Evolutionary conservation across 2,329 filamentous ascomycete species (phyloP).

Genomic region (Emmonsia crescens): DNA sequence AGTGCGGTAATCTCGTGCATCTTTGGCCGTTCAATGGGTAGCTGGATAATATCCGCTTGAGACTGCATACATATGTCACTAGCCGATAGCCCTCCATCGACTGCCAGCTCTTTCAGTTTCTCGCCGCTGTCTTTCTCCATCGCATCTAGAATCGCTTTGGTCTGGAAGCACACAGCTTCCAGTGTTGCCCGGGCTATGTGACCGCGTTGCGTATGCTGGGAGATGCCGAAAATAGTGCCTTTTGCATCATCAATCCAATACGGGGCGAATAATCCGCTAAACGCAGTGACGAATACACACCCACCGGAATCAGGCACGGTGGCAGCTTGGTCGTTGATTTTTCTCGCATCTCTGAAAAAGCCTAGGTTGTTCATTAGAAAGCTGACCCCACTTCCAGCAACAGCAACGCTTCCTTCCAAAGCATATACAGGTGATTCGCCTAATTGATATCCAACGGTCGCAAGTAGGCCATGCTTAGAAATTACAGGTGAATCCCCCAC

Average conservation of each 20-base stretch:
- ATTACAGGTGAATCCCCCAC: slow-evolving; percentile 77
- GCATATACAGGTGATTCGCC: slow-evolving; percentile 66
- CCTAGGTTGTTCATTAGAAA: slow-evolving; percentile 58
- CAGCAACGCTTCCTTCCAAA: slow-evolving; percentile 72
- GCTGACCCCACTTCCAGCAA: slow-evolving; percentile 70
- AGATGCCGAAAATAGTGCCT: slow-evolving; percentile 73
- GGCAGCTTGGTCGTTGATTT: slow-evolving; percentile 54
- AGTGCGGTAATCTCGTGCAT: slow-evolving; percentile 89
- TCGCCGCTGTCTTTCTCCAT: slow-evolving; percentile 82
- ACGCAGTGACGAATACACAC: slow-evolving; percentile 78
- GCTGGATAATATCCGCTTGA: slow-evolving; percentile 75
- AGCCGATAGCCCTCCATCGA: slow-evolving; percentile 84
- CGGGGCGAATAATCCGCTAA: slow-evolving; percentile 80
- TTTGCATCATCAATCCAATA: slow-evolving; percentile 94
- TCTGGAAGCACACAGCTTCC: slow-evolving; percentile 87
- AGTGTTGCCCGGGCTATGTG: slow-evolving; percentile 84
- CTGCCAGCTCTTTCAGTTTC: slow-evolving; percentile 61
- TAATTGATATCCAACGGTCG: slow-evolving; percentile 82
- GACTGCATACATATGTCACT: slow-evolving; percentile 76
- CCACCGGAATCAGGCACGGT: slow-evolving; percentile 67
- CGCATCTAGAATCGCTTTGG: slow-evolving; percentile 79
- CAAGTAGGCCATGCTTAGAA: slow-evolving; percentile 68
- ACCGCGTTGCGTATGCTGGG: slow-evolving; percentile 71
- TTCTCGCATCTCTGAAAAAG: slow-evolving; percentile 50
- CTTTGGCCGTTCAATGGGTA: slow-evolving; percentile 69